A percentile compares a stretch with the other conserved stretches of the same genome.
These are phyloP conservation scores for Leptomonas pyrrhocoris DNA, from an alignment of 208 protist genomes.

Conservation along the genomic window DNA sequence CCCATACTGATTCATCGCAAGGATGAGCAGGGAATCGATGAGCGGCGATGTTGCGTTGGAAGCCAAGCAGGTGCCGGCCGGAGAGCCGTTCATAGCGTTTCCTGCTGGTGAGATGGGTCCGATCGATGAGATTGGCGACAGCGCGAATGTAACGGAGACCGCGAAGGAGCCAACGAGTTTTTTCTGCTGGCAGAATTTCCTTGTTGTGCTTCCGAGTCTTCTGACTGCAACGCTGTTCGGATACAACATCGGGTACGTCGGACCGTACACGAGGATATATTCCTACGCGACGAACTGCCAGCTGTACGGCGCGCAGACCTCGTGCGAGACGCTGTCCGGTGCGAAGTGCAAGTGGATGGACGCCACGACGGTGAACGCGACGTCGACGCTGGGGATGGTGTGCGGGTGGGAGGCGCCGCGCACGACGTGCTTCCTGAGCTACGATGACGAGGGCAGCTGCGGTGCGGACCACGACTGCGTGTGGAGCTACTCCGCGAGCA, in stretches of 20 bases:
- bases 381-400: conserved; percentile 12
- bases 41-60: no score
- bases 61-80: no score
- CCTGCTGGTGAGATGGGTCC: no score
- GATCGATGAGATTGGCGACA: conserved; percentile 56
- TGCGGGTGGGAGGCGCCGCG: conserved; percentile 28
- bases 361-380: conserved; percentile 6
- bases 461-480: conserved; percentile 22
- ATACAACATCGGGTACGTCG: conserved; percentile 43
- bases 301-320: conserved; percentile 20
- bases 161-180: no score
- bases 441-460: conserved; percentile 20
- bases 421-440: conserved; percentile 22
- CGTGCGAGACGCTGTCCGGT: conserved; percentile 24
- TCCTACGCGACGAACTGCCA: conserved; percentile 43
- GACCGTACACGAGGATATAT: conserved; percentile 41
- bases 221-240: conserved; percentile 31
- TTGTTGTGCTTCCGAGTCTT: conserved; percentile 39
- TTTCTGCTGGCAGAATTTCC: no score
- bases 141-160: no score
- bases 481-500: conserved; percentile 20
- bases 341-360: conserved; percentile 26
- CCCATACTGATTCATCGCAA: conserved; percentile 48
- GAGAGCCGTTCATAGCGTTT: no score
- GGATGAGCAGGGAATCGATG: no score